These are phyloP conservation scores for Saccharum officinarum DNA, from an alignment of 176 grass and related monocot genomes.

Conservation along the genomic window DNA sequence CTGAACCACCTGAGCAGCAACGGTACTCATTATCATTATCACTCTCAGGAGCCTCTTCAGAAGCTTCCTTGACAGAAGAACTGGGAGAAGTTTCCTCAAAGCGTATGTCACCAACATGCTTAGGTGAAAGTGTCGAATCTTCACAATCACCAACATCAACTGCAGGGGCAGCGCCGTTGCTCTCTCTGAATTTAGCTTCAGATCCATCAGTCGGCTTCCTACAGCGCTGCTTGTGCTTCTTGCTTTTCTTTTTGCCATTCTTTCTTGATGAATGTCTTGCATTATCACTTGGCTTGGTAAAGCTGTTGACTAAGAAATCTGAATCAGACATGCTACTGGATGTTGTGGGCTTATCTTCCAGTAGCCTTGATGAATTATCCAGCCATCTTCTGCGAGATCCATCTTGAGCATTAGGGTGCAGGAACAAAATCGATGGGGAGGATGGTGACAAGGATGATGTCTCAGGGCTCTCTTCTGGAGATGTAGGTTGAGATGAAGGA, in stretches of 20 bases:
- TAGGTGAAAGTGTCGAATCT: conserved; percentile 49
- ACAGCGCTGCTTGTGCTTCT: conserved; percentile 47
- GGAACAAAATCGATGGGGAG: background rate
- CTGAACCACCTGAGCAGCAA: conserved; percentile 45
- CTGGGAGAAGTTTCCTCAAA: conserved; percentile 60
- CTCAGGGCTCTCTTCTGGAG: conserved; percentile 28
- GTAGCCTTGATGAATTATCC: conserved; percentile 39
- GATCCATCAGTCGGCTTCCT: conserved; percentile 38
- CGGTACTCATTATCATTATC: conserved; percentile 53
- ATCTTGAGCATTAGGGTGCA: conserved; percentile 9
- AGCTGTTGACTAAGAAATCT: conserved; percentile 51
- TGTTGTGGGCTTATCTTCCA: conserved; percentile 12
- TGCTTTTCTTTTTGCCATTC: conserved; percentile 80
- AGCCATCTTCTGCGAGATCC: conserved; percentile 35
- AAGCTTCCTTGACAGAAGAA: conserved; percentile 57
- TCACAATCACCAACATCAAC: conserved; percentile 40
- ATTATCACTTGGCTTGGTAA: conserved; percentile 43
- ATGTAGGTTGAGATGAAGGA: conserved; percentile 10
- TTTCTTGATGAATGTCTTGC: conserved; percentile 49
- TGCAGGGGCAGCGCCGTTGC: background rate
- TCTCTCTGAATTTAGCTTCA: conserved; percentile 46
- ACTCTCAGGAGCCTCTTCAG: conserved; percentile 57
- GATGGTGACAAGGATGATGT: conserved; percentile 14
- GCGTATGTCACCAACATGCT: conserved; percentile 44
- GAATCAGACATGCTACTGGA: conserved; percentile 47